Conservation (phyloP, 2,329 filamentous ascomycete species). For the Diplodia corticola region DNA sequence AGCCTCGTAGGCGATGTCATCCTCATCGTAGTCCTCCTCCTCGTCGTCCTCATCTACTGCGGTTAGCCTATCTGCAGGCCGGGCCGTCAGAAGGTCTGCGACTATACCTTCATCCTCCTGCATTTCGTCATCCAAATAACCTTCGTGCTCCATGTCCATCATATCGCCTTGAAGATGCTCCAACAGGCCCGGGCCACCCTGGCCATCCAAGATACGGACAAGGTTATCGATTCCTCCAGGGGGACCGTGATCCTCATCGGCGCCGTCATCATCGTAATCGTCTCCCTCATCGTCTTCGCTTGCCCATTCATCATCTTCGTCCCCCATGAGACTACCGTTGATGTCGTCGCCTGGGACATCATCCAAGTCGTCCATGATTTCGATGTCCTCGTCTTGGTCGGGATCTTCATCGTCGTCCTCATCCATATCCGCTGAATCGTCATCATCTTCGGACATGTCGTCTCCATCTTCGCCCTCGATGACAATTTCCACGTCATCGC, state of each 20-base stretch:
- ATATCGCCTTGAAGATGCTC: conserved; percentile 46
- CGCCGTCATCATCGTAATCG: conserved; percentile 51
- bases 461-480: conserved; percentile 64
- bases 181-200: conserved; percentile 39
- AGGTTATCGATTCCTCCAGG: conserved; percentile 32
- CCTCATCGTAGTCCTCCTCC: conserved; percentile 70
- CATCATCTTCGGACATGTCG: conserved; percentile 58
- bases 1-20: conserved; percentile 60
- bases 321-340: conserved; percentile 46
- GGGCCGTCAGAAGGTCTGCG: not conserved
- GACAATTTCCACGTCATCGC: conserved; percentile 80
- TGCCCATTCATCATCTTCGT: conserved; percentile 41
- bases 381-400: conserved; percentile 57
- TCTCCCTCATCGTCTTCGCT: conserved; percentile 50
- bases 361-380: conserved; percentile 53
- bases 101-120: conserved; percentile 61
- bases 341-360: conserved; percentile 51
- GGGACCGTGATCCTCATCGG: conserved; percentile 54
- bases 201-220: conserved; percentile 36
- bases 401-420: conserved; percentile 59
- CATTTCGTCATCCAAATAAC: conserved; percentile 60
- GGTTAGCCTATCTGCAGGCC: conserved; percentile 9
- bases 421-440: conserved; percentile 55
- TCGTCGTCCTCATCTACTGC: conserved; percentile 45
- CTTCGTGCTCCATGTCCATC: conserved; percentile 49